Base-by-base conservation (phyloP, 495 filamentous ascomycete genomes). In the Penicillium daleae region DNA sequence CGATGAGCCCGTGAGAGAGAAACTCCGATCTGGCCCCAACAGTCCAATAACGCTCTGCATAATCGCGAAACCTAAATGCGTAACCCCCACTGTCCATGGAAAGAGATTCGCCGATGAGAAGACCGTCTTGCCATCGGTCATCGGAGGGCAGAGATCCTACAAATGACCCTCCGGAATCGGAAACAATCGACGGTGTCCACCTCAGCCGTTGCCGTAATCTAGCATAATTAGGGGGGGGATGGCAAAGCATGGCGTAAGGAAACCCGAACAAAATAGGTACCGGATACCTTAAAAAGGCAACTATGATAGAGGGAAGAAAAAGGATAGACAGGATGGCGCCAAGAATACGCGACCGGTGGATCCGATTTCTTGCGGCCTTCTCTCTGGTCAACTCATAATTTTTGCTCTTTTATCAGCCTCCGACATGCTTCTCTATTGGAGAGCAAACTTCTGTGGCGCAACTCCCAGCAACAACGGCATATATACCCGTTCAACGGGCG, bases 291-390 rank as follows among this genome's bases (percentile, higher is more conserved):
- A 24, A 44, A 44, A 44, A 24, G 24, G 42, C 42, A 46, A 46
- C 42, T 46, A 21, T 22, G 42, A 46, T 21, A 17, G 7, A 27
- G 10, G 15, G 29, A 27, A 5, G 29, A 54, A 33, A 12, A 31
- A 12, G n/a, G 27, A 19, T 10, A 54, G 51, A 32, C 27, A 31
- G 0, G 15, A 54, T 33, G 17, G 54, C 53, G 33, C 39, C 52
- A 52, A n/a, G 40, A 59, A 64, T 61, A 64, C 54, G 53, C 65
- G 61, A 63, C 48, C 42, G 33, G 58, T 67, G 65, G 58, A 57
- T 39, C 58, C 48, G 2, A 46, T 37, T n/a, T 22, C 32, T 17
- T 24, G 29, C 27, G 46, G 24, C 22, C 46, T 24, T 24, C 15
- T 15, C 24, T 29, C 46, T 15, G 13, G 12, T 26, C 21, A 50